A percentile compares a stretch with the other conserved stretches of the same genome.
These are phyloP conservation scores for Dipodascus albidus DNA, from an alignment of 805 yeast genomes.

Conservation along the genomic window DNA sequence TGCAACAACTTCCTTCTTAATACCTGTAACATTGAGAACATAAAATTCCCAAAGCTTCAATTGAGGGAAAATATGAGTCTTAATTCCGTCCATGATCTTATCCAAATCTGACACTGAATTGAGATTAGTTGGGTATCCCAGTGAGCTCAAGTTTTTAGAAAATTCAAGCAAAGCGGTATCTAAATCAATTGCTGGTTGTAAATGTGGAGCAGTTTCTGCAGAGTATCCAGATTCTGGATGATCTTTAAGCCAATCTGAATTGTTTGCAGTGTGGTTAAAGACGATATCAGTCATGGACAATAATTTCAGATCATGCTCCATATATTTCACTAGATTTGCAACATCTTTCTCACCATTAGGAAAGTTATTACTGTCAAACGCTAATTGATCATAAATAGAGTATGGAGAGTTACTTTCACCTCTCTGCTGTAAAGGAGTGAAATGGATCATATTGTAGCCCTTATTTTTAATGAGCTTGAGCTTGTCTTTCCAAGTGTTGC, in stretches of 20 bases:
- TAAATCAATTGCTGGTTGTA: slow-evolving; percentile 71
- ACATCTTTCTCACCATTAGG: slow-evolving; percentile 44
- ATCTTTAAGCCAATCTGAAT: slow-evolving; percentile 72
- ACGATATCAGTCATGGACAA: slow-evolving; percentile 85
- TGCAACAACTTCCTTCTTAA: slow-evolving; percentile 24
- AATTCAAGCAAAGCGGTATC: slow-evolving; percentile 60
- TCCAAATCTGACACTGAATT: slow-evolving; percentile 42
- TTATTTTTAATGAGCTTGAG: slow-evolving; percentile 53
- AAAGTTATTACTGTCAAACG: slow-evolving; percentile 60
- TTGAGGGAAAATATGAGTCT: slow-evolving; percentile 51
- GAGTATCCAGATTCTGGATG: slow-evolving; percentile 92
- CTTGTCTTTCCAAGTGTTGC: slow-evolving; percentile 52
- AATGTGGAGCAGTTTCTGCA: slow-evolving; percentile 78
- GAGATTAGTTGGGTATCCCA: slow-evolving; percentile 53
- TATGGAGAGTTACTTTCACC: slow-evolving; percentile 92
- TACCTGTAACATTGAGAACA: slow-evolving; percentile 44
- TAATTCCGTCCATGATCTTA: slow-evolving; percentile 54
- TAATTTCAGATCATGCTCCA: slow-evolving; percentile 47
- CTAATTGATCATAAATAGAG: slow-evolving; percentile 76
- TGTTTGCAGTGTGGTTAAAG: slow-evolving; percentile 88
- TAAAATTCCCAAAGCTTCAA: slow-evolving; percentile 83
- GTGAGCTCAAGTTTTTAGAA: slow-evolving; percentile 42
- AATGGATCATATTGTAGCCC: slow-evolving; percentile 92
- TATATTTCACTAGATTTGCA: slow-evolving; percentile 32
- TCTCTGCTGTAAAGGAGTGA: slow-evolving; percentile 83